A percentile compares a stretch with the other conserved stretches of the same genome.
Evolutionary conservation across 192 early-diverging fungal species (phyloP).

Genomic region (Chytriomyces sp.): DNA sequence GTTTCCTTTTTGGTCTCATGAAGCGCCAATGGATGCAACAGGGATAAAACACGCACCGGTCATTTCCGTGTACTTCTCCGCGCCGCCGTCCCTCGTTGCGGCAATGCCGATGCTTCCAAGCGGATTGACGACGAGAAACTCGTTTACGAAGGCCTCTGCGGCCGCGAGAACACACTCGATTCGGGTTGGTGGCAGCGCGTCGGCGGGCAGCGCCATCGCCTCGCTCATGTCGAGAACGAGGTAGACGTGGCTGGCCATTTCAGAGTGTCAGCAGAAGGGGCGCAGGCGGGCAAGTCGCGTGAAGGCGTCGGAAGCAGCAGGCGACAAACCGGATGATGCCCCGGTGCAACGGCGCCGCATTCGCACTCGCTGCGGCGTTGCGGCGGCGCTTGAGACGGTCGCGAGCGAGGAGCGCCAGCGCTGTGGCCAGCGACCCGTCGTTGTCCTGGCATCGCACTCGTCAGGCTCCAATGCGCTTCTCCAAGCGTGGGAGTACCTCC

Average conservation of each 20-base stretch:
- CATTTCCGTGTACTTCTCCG: slow-evolving; percentile 84
- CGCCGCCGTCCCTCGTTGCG: slow-evolving; percentile 81
- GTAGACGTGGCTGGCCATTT: slow-evolving; percentile 73
- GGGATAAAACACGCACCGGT: slow-evolving; percentile 52
- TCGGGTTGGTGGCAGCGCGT: slow-evolving; percentile 71
- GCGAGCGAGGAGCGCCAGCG: slow-evolving; percentile 49
- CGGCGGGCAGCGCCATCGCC: slow-evolving; percentile 65
- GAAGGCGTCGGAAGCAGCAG: neutral
- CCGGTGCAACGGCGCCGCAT: slow-evolving; percentile 38
- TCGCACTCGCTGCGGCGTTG: neutral
- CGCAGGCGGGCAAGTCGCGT: too few relatives aligned
- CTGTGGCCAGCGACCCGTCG: slow-evolving; percentile 75
- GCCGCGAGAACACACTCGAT: slow-evolving; percentile 71
- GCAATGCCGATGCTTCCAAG: slow-evolving; percentile 86
- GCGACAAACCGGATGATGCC: slow-evolving; percentile 41
- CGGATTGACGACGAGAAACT: slow-evolving; percentile 96
- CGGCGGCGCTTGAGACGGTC: neutral
- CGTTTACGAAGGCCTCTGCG: slow-evolving; percentile 73
- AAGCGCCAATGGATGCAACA: neutral
- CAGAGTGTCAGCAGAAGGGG: slow-evolving; percentile 21
- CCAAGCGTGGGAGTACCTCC: slow-evolving; percentile 53
- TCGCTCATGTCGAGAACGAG: slow-evolving; percentile 82
- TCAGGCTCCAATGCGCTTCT: neutral
- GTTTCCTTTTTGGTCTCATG: slow-evolving; percentile 50
- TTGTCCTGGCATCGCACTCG: slow-evolving; percentile 48